Evolutionary conservation across 2,329 filamentous ascomycete genomes (phyloP), one percentile per base, ranked within the genome.

Genomic region (Paraconiothyrium sp.): DNA sequence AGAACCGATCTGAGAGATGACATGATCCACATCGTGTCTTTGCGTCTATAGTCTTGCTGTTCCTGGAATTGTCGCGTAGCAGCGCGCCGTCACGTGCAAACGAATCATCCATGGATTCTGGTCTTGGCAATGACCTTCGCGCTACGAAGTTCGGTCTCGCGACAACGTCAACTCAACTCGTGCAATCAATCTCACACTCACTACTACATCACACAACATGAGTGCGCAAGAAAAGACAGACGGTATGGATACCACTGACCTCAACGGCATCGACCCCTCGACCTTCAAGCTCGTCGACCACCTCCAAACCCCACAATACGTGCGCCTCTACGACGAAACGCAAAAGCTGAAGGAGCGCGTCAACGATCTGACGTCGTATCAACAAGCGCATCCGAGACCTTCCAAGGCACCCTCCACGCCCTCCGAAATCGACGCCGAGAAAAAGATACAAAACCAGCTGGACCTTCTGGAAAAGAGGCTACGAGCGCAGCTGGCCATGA

Each of bases 391-490:
- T 37, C 74, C 75, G 1, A 61, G 65, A 41, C 59, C 49, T n/a
- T 2, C 63, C 20, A 72, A 71, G 16, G 14, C 10, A 8, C 56
- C 65, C 4, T 50, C 51, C 6, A 64, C 70, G 13, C 68, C 67
- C 49, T 67, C 68, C 1, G 70, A 73, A 16, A 66, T 70, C 20
- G 71, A 73, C 37, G 60, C 57, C 8, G 72, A 75, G 51, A 74
- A 68, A 59, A 63, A 70, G 24, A 61, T 68, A 4, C 62, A 63
- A 32, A 64, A 48, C 20, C 70, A 76, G 48, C 72, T 77, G 16
- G 69, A 68, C 48, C 69, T 65, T 64, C 67, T 67, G 58, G 92
- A 96, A 77, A 96, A 95, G 75, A 83, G 89, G 1, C 86, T 98
- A 3, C 88, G 91, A 68, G 90, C 93, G 58, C 90, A 92, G 70